Conservation (phyloP, 805 yeast species). For the Komagataella pseudopastoris region DNA sequence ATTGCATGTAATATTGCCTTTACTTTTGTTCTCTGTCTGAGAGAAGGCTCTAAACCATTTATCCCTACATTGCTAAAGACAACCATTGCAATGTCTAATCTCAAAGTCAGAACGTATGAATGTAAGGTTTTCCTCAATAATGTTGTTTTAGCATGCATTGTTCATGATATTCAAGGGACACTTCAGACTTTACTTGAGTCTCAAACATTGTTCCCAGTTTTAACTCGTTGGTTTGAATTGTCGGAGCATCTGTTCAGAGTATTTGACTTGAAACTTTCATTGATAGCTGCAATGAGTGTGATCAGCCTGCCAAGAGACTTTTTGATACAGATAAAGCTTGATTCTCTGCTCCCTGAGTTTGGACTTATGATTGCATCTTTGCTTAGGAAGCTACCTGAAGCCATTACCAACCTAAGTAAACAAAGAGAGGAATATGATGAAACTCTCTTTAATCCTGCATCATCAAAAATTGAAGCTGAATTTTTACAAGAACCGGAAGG, state of each 20-base stretch:
- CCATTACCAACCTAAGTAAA: conserved; percentile 52
- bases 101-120: conserved; percentile 11
- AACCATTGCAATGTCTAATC: conserved; percentile 23
- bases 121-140: conserved; percentile 41
- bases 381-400: conserved; percentile 54
- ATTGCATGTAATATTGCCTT: conserved; percentile 53
- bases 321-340: conserved; percentile 13
- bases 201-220: conserved; percentile 32
- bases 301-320: conserved; percentile 13
- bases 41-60: conserved; percentile 28
- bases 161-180: conserved; percentile 44
- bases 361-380: conserved; percentile 37
- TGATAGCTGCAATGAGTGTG: conserved; percentile 52
- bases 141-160: conserved; percentile 48
- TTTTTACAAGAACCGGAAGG: conserved; percentile 13
- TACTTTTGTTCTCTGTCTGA: conserved; percentile 46
- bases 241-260: conserved; percentile 50
- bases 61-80: conserved; percentile 31
- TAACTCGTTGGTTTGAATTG: conserved; percentile 53
- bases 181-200: conserved; percentile 33
- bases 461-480: conserved; percentile 14
- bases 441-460: conserved; percentile 7
- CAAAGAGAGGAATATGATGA: conserved; percentile 41
- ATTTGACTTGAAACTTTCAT: conserved; percentile 66
- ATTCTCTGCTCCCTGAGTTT: conserved; percentile 27